Conservation (phyloP, 108 stramenopile species). For the Bacterosira constricta region DNA sequence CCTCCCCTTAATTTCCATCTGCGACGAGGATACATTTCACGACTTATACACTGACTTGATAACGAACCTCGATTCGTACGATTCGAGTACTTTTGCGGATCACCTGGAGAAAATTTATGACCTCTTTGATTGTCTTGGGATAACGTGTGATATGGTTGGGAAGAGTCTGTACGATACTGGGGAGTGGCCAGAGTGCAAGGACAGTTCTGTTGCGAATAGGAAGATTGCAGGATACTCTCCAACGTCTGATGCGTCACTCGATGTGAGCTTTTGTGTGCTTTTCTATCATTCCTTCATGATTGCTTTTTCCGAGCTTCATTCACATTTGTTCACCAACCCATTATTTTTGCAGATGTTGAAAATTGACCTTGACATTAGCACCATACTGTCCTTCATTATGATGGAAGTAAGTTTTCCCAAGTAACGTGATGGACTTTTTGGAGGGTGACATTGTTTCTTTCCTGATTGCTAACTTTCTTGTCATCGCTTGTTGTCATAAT, state of each 20-base stretch:
- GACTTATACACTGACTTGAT: constrained; percentile 28
- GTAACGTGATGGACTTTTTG: background rate
- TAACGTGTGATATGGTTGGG: constrained; percentile 30
- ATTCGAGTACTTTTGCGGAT: constrained; percentile 5
- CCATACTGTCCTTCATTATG: constrained; percentile 37
- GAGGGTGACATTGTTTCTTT: background rate
- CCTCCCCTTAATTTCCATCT: constrained; percentile 41
- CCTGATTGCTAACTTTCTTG: no score
- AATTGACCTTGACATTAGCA: constrained; percentile 48
- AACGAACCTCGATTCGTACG: background rate
- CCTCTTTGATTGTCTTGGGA: constrained; percentile 39
- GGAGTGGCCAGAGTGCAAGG: constrained; percentile 2
- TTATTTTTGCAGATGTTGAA: constrained; percentile 8
- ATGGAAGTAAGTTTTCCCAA: constrained; percentile 40
- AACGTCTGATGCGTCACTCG: constrained; percentile 15
- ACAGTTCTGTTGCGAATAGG: background rate
- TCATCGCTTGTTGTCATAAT: background rate
- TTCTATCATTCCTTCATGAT: background rate
- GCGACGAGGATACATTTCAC: constrained; percentile 29
- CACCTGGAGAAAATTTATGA: constrained; percentile 26
- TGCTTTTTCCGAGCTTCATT: background rate
- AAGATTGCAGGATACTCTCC: constrained; percentile 35
- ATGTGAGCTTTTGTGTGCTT: constrained; percentile 11
- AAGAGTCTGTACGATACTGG: background rate
- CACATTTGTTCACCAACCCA: background rate